Conservation (phyloP, 176 grass and related monocot genomes). For the Dendrocalamus sinicus region DNA sequence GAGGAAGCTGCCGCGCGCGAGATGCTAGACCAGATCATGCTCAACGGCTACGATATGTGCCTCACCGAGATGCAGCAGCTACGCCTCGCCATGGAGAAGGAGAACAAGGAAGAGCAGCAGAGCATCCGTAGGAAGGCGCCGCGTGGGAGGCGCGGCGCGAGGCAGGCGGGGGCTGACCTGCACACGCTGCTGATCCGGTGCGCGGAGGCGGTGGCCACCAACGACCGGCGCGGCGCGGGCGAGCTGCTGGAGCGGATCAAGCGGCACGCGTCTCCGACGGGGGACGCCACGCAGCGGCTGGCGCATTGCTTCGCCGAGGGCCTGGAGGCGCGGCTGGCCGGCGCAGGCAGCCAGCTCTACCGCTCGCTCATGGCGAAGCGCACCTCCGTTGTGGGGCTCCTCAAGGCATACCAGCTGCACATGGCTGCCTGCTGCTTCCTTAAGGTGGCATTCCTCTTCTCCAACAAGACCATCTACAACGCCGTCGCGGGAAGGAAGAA, state of each 20-base stretch:
- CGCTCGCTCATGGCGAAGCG: slow-evolving; percentile 32
- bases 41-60: too few relatives aligned
- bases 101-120: background rate
- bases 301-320: too few relatives aligned
- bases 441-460: slow-evolving; percentile 32
- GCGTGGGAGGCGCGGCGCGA: too few relatives aligned
- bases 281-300: too few relatives aligned
- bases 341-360: too few relatives aligned
- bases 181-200: slow-evolving; percentile 57
- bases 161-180: slow-evolving; percentile 38
- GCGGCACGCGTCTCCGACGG: background rate
- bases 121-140: too few relatives aligned
- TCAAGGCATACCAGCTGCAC: background rate
- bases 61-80: too few relatives aligned
- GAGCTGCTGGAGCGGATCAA: slow-evolving; percentile 48
- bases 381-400: too few relatives aligned
- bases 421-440: slow-evolving; percentile 55
- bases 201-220: slow-evolving; percentile 47
- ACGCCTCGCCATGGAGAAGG: too few relatives aligned
- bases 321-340: too few relatives aligned
- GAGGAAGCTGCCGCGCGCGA: slow-evolving; percentile 30
- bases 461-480: slow-evolving; percentile 54
- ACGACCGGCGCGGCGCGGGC: slow-evolving; percentile 31
- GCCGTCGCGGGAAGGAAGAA: slow-evolving; percentile 23
- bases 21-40: background rate